Conservation (phyloP, 352 stramenopile species). For the Phytophthora boehmeriae region DNA sequence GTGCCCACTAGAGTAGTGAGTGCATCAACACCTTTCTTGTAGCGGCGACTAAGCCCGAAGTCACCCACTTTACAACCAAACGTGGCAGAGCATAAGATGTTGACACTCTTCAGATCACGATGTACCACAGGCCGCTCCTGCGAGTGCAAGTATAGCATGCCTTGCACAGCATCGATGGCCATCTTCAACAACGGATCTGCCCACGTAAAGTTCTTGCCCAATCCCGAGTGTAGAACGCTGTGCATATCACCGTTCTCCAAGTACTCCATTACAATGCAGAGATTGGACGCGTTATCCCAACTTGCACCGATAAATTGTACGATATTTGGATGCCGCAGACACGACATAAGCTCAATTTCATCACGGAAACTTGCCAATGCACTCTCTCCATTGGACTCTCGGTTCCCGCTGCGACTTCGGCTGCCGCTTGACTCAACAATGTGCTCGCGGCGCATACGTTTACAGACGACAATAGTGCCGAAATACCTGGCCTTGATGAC, state of each 20-base stretch:
- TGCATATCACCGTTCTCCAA: slow-evolving; percentile 91
- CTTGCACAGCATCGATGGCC: slow-evolving; percentile 83
- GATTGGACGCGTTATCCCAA: slow-evolving; percentile 89
- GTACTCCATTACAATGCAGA: slow-evolving; percentile 92
- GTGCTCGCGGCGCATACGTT: slow-evolving; percentile 85
- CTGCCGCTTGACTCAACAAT: slow-evolving; percentile 54
- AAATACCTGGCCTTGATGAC: slow-evolving; percentile 91
- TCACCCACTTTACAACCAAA: slow-evolving; percentile 90
- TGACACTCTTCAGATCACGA: slow-evolving; percentile 89
- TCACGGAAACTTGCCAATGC: slow-evolving; percentile 82
- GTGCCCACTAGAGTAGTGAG: slow-evolving; percentile 87
- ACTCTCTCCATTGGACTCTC: slow-evolving; percentile 27
- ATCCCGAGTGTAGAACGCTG: slow-evolving; percentile 77
- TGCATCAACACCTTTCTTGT: slow-evolving; percentile 84
- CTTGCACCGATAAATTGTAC: slow-evolving; percentile 90
- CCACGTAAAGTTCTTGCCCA: slow-evolving; percentile 87
- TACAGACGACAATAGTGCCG: slow-evolving; percentile 88
- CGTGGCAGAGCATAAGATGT: slow-evolving; percentile 87
- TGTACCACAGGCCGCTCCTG: slow-evolving; percentile 86
- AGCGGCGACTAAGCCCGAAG: slow-evolving; percentile 84
- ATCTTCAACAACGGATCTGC: slow-evolving; percentile 87
- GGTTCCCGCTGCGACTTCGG: slow-evolving; percentile 21
- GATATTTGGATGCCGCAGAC: slow-evolving; percentile 86
- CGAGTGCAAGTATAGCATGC: slow-evolving; percentile 90
- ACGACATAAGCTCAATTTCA: slow-evolving; percentile 89